Evolutionary conservation across 306 rosid genomes (phyloP).

Genomic region (Trichosanthes truncata): DNA sequence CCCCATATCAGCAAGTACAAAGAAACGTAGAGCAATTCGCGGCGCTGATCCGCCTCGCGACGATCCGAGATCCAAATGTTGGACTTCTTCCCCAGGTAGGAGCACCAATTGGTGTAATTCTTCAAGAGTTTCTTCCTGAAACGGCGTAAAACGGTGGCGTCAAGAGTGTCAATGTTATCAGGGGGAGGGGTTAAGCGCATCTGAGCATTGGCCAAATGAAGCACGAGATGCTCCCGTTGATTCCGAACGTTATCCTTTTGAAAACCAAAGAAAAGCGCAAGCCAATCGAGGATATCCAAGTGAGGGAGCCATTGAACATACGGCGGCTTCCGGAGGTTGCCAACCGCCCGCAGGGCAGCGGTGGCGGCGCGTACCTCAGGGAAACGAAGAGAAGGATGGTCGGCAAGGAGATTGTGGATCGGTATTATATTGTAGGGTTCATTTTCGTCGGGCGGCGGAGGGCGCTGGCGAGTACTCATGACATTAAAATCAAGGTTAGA

Average conservation of each 20-base stretch:
- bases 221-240: conserved; percentile 93
- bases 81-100: conserved; percentile 74
- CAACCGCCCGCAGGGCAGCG: conserved; percentile 54
- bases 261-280: conserved; percentile 73
- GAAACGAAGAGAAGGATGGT: conserved; percentile 80
- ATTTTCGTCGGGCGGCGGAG: conserved; percentile 20
- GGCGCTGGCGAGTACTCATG: conserved; percentile 30
- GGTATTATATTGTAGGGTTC: conserved; percentile 82
- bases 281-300: conserved; percentile 91
- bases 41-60: conserved; percentile 44
- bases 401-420: conserved; percentile 70
- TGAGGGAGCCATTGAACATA: conserved; percentile 51
- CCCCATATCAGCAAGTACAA: conserved; percentile 86
- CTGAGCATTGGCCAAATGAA: conserved; percentile 93
- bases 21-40: conserved; percentile 77
- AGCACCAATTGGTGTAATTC: conserved; percentile 78
- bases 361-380: conserved; percentile 90
- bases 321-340: conserved; percentile 65
- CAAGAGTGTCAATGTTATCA: conserved; percentile 73
- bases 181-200: conserved; percentile 93
- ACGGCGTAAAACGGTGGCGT: conserved; percentile 53
- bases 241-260: conserved; percentile 80
- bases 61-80: conserved; percentile 76
- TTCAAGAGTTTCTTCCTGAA: conserved; percentile 66
- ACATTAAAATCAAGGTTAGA: background rate